Evolutionary conservation across 176 grass and related monocot genomes (phyloP).

Genomic region (Elaeis guineensis): DNA sequence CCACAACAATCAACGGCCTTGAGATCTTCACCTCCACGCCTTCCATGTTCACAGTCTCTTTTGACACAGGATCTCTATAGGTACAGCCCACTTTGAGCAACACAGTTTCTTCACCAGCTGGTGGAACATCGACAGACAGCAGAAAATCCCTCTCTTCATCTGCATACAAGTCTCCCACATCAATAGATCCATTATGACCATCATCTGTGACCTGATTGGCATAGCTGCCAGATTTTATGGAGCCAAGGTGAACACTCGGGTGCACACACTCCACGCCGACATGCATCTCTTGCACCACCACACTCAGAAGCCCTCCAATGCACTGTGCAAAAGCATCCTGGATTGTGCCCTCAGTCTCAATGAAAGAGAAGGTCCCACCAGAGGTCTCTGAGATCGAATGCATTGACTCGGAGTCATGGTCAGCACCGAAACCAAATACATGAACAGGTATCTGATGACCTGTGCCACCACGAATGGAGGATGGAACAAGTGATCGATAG

Average conservation of each 20-base stretch:
- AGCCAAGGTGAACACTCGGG: constrained; percentile 32
- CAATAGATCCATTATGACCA: constrained; percentile 30
- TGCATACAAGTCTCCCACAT: constrained; percentile 61
- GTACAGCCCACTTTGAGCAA: constrained; percentile 34
- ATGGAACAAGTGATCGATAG: constrained; percentile 47
- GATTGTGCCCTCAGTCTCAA: constrained; percentile 40
- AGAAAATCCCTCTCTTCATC: constrained; percentile 74
- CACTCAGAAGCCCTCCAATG: constrained; percentile 57
- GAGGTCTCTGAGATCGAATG: constrained; percentile 39
- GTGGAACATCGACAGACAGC: constrained; percentile 37
- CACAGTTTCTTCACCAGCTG: constrained; percentile 20
- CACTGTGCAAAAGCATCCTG: constrained; percentile 66
- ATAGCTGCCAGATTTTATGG: constrained; percentile 59
- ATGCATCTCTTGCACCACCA: constrained; percentile 50
- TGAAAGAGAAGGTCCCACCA: constrained; percentile 64
- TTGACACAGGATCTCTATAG: constrained; percentile 44
- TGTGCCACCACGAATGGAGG: constrained; percentile 31
- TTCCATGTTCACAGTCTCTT: constrained; percentile 30
- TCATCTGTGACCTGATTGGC: constrained; percentile 18
- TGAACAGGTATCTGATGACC: constrained; percentile 40
- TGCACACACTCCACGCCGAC: constrained; percentile 41
- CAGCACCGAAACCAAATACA: constrained; percentile 61
- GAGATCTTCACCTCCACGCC: constrained; percentile 37
- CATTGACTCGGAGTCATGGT: constrained; percentile 52
- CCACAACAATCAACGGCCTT: constrained; percentile 28